A percentile compares a stretch with the other conserved stretches of the same genome.
These are phyloP conservation scores for Exophiala viscosa DNA, from an alignment of 2,329 filamentous ascomycete genomes.

Conservation along the genomic window DNA sequence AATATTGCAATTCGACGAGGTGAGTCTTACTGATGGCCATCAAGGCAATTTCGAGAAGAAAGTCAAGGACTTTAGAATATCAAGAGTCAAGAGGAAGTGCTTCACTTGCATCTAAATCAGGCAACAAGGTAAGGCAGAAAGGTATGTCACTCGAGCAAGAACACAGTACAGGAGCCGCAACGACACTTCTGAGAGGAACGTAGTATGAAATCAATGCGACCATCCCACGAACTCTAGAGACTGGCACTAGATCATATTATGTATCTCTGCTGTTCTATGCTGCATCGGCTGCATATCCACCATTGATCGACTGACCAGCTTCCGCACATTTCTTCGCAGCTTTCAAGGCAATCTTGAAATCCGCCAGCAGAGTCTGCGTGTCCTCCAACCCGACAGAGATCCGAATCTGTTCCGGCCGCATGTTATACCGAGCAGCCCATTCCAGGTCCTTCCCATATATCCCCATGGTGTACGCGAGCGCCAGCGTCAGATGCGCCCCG, in stretches of 20 bases:
- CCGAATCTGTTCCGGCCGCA: constrained; percentile 15
- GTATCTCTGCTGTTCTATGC: neutral
- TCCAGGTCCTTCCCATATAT: constrained; percentile 16
- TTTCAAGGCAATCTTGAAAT: constrained; percentile 16
- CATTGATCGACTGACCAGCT: too few relatives aligned
- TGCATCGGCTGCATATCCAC: too few relatives aligned
- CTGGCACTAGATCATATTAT: neutral
- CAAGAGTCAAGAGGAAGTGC: neutral
- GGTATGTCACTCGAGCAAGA: too few relatives aligned
- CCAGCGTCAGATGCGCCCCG: constrained; percentile 21
- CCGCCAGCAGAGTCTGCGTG: constrained; percentile 11
- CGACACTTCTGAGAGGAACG: too few relatives aligned
- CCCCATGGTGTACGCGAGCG: constrained; percentile 14
- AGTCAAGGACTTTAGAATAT: neutral
- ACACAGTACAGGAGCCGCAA: too few relatives aligned
- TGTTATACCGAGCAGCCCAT: constrained; percentile 14
- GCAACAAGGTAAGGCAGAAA: too few relatives aligned
- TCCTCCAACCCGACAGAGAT: constrained; percentile 23
- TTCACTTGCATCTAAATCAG: neutral
- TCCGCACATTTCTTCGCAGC: constrained; percentile 9
- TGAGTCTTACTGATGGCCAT: neutral
- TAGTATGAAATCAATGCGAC: too few relatives aligned
- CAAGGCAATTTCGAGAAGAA: neutral
- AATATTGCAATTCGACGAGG: neutral
- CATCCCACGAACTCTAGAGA: too few relatives aligned